A percentile compares a stretch with the other conserved stretches of the same genome.
Evolutionary conservation across 1,139 yeast genomes (phyloP).

Genomic region (Spathaspora sp.): DNA sequence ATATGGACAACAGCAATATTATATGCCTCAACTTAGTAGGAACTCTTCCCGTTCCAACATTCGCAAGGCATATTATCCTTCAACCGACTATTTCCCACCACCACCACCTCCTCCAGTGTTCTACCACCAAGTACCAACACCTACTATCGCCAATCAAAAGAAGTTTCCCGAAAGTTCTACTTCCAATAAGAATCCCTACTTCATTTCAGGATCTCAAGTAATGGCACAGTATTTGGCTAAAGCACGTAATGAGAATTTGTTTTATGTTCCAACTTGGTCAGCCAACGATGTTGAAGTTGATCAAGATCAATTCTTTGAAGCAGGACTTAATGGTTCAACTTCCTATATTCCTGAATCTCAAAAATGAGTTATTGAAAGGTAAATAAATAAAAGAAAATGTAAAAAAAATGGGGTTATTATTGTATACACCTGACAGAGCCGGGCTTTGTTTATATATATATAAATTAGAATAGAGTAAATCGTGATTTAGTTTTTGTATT

Average conservation of each 20-base stretch:
- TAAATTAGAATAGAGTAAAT: constrained; percentile 1
- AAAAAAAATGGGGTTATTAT: not conserved
- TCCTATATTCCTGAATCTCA: not conserved
- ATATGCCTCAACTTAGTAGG: constrained; percentile 12
- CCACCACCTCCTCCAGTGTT: constrained; percentile 8
- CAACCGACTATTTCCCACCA: constrained; percentile 10
- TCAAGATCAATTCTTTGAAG: constrained; percentile 7
- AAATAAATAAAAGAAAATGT: not conserved
- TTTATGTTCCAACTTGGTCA: constrained; percentile 7
- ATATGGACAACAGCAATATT: constrained; percentile 17
- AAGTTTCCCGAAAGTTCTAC: constrained; percentile 5
- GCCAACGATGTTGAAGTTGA: constrained; percentile 12
- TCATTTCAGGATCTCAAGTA: constrained; percentile 67
- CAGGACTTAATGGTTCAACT: not conserved
- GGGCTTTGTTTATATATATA: constrained; percentile 6
- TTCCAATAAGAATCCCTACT: constrained; percentile 7
- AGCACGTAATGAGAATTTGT: constrained; percentile 55
- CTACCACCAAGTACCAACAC: constrained; percentile 6
- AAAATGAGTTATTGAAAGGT: not conserved
- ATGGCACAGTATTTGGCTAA: constrained; percentile 78
- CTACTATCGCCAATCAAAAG: constrained; percentile 1
- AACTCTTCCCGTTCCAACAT: constrained; percentile 12
- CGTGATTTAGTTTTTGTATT: constrained; percentile 1
- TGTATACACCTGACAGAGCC: constrained; percentile 5
- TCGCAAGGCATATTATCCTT: constrained; percentile 11